Conservation (phyloP, 345 rosid species). For the Turritis glabra region DNA sequence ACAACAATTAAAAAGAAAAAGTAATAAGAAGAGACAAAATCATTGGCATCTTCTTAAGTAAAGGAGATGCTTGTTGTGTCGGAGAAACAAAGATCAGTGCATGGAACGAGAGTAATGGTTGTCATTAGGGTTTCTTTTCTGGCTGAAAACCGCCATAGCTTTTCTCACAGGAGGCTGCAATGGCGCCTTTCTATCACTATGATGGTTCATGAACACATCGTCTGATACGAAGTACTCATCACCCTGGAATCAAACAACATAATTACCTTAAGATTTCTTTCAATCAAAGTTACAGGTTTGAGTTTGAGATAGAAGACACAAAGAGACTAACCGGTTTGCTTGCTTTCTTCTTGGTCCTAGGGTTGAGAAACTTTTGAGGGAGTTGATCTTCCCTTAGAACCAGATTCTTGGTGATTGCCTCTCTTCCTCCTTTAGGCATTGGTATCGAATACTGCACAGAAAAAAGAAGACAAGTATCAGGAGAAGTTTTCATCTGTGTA, state of each 20-base stretch:
- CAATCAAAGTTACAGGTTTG: background rate
- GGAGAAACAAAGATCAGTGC: conserved; percentile 25
- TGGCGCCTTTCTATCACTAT: conserved; percentile 55
- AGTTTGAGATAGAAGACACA: background rate
- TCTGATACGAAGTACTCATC: conserved; percentile 56
- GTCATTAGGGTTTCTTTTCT: conserved; percentile 91
- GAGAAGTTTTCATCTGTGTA: background rate
- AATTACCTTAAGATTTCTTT: background rate
- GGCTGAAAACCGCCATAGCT: conserved; percentile 75
- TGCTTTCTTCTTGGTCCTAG: conserved; percentile 79
- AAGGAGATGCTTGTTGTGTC: background rate
- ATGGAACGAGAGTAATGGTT: conserved; percentile 78
- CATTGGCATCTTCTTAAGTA: background rate
- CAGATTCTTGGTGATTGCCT: conserved; percentile 66
- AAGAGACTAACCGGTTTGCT: conserved; percentile 52
- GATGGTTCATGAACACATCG: conserved; percentile 57
- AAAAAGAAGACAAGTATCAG: too few species aligned
- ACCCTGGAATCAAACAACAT: conserved; percentile 45
- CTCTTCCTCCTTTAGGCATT: conserved; percentile 84
- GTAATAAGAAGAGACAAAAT: background rate
- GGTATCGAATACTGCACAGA: conserved; percentile 79
- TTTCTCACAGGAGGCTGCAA: conserved; percentile 75
- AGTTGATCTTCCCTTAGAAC: conserved; percentile 88
- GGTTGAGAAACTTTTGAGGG: conserved; percentile 70
- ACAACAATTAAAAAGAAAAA: background rate